These are phyloP conservation scores for Oryza rufipogon DNA, from an alignment of 176 grass and related monocot species.

Conservation along the genomic window DNA sequence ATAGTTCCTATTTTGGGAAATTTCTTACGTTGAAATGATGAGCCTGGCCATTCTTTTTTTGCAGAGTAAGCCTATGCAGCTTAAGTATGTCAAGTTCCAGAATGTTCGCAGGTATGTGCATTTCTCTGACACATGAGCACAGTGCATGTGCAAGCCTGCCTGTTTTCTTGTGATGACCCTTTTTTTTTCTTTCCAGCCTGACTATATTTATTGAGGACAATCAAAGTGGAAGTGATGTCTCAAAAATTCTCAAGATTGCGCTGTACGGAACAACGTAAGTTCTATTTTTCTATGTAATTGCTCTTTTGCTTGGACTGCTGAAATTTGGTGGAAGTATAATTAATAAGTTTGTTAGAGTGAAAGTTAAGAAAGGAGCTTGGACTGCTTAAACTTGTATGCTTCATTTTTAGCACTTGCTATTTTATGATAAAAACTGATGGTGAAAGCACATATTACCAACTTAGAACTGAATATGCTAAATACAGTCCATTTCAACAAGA, in stretches of 20 bases:
- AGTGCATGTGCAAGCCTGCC: background rate
- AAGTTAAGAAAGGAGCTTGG: background rate
- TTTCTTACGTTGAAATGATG: conserved; percentile 25
- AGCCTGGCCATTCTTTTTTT: conserved; percentile 38
- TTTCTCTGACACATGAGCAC: background rate
- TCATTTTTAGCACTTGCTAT: background rate
- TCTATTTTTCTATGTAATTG: conserved; percentile 18
- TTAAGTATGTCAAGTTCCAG: conserved; percentile 99
- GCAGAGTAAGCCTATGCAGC: conserved; percentile 60
- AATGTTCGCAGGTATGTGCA: conserved; percentile 88
- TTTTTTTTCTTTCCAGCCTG: conserved; percentile 53
- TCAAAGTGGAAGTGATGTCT: conserved; percentile 73
- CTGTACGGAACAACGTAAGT: conserved; percentile 92
- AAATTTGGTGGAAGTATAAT: background rate
- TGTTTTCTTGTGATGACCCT: conserved; percentile 36
- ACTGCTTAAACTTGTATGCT: background rate
- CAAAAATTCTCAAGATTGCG: conserved; percentile 90
- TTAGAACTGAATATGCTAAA: background rate
- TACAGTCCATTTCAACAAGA: background rate
- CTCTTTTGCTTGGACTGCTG: background rate
- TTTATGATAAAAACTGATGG: background rate
- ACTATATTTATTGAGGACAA: conserved; percentile 99
- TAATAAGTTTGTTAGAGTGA: conserved; percentile 1
- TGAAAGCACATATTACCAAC: background rate
- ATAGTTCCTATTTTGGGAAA: conserved; percentile 14